These are phyloP conservation scores for Leishmania guyanensis DNA, from an alignment of 208 protist species.

Conservation along the genomic window DNA sequence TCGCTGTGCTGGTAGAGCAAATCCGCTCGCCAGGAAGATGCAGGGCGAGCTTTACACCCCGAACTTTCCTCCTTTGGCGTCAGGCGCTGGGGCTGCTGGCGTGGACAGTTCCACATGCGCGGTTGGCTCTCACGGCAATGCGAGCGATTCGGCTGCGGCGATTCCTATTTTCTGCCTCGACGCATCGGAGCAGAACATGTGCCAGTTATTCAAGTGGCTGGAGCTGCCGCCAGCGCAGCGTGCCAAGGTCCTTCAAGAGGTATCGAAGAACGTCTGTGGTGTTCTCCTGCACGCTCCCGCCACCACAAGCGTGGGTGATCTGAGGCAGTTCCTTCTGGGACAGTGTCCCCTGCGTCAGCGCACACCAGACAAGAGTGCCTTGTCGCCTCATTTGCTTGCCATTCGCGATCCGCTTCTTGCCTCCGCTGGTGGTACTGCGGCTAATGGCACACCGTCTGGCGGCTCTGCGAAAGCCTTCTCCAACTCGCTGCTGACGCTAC, in stretches of 20 bases:
- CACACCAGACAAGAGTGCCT: not conserved
- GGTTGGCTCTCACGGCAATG: not conserved
- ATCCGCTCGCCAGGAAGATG: conserved; percentile 7
- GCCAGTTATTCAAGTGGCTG: conserved; percentile 9
- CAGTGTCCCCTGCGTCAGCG: not conserved
- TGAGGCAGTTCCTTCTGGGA: conserved; percentile 17
- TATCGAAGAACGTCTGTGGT: conserved; percentile 1
- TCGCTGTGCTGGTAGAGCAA: not conserved
- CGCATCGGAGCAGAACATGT: conserved; percentile 6
- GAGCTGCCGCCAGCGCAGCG: conserved; percentile 12
- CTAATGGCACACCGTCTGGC: not conserved
- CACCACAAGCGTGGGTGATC: conserved; percentile 1
- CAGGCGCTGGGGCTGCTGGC: not conserved
- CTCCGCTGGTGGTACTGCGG: not conserved
- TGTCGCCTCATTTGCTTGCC: conserved; percentile 19
- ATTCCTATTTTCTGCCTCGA: conserved; percentile 27
- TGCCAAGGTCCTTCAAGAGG: conserved; percentile 2
- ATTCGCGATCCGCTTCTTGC: conserved; percentile 2
- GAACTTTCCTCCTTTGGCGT: not conserved
- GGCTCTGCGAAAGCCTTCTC: not conserved
- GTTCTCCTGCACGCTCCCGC: conserved; percentile 20
- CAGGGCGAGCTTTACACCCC: conserved; percentile 7
- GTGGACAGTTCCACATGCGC: not conserved
- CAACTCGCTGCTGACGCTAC: not conserved
- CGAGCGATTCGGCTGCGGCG: not conserved